Percentiles rank a stretch among this genome's conserved stretches.
Evolutionary conservation across 305 asterid genomes (phyloP).

Genomic region (Solanum hybrid): DNA sequence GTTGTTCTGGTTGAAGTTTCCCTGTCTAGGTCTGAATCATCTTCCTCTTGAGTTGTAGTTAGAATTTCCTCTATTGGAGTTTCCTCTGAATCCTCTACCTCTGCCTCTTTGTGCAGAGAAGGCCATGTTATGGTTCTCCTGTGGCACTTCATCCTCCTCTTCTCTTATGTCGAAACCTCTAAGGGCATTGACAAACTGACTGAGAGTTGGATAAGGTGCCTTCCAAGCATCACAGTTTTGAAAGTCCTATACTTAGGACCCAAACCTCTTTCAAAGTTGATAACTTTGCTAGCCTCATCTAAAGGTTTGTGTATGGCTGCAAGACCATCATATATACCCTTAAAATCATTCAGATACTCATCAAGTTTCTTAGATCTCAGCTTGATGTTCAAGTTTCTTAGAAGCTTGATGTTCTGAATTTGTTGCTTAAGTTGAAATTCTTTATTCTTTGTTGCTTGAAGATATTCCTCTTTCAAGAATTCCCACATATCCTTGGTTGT

Average conservation of each 20-base stretch:
- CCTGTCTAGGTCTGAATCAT: background rate
- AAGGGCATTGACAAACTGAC: background rate
- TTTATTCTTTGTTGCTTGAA: background rate
- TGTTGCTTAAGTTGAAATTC: background rate
- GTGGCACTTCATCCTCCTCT: background rate
- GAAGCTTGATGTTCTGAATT: background rate
- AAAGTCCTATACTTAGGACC: background rate
- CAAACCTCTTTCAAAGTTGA: background rate
- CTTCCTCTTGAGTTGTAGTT: too few species aligned
- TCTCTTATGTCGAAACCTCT: background rate
- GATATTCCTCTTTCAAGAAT: background rate
- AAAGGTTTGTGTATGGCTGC: background rate
- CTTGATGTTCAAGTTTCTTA: background rate
- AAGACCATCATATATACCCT: background rate
- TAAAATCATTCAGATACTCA: background rate
- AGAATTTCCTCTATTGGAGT: too few species aligned
- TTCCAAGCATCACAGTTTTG: background rate
- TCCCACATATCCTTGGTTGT: background rate
- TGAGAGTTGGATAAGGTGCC: background rate
- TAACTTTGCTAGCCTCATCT: background rate
- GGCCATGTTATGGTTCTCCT: too few species aligned
- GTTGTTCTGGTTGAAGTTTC: background rate
- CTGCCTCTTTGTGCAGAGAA: too few species aligned
- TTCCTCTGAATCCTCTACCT: too few species aligned
- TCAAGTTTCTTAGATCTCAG: background rate